phyloP scores from a whole-genome alignment of 2,329 filamentous ascomycete species.

The Nothopassalora personata region DNA sequence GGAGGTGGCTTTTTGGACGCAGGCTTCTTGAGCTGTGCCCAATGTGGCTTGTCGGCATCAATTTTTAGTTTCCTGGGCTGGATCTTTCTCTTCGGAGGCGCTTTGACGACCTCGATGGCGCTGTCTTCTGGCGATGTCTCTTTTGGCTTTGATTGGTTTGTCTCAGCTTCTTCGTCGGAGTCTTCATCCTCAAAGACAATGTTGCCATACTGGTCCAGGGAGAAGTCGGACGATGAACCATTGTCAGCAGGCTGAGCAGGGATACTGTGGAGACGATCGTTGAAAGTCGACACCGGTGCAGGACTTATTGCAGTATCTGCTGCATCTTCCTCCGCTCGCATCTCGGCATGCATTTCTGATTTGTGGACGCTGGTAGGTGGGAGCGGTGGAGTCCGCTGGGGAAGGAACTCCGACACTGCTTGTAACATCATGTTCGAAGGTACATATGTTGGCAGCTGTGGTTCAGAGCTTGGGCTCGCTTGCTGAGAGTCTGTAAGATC shows the following conservation, averaged over 20 bases:
- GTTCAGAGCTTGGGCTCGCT: neutral
- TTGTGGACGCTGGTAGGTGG: constrained; percentile 10
- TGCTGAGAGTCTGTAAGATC: too few species aligned
- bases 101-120: neutral
- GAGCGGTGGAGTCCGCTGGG: neutral
- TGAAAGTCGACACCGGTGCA: neutral
- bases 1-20: neutral
- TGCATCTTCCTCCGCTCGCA: constrained; percentile 13
- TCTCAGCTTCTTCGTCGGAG: neutral
- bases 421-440: neutral
- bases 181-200: neutral
- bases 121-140: neutral
- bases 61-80: neutral
- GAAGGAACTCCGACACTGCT: neutral
- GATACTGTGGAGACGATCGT: neutral
- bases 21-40: neutral
- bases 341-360: constrained; percentile 16
- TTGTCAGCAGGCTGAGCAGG: neutral
- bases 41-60: neutral
- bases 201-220: neutral
- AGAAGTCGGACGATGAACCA: neutral
- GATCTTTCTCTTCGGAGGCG: neutral
- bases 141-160: neutral
- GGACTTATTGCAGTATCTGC: neutral
- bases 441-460: neutral